Evolutionary conservation across 768 basidiomycete genomes (phyloP).

Genomic region (Cytidiella melzeri): DNA sequence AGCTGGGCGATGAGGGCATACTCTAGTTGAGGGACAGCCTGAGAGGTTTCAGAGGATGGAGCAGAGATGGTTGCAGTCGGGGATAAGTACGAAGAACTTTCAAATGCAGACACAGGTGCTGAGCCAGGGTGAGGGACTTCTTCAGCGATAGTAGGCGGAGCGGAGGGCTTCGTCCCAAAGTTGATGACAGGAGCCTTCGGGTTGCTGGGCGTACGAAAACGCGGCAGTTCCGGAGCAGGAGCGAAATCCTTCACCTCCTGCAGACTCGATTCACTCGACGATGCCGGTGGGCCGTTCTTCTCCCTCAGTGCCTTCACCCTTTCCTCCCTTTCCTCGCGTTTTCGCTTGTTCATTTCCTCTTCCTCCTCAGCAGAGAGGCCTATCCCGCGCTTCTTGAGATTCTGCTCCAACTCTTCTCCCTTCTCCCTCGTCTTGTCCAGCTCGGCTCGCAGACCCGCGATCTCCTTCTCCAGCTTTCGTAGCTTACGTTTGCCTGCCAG

Average conservation of each 20-base stretch:
- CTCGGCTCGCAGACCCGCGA: slow-evolving; percentile 65
- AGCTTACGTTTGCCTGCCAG: slow-evolving; percentile 62
- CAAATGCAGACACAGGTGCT: not conserved
- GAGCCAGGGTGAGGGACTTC: not conserved
- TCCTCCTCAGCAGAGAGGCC: slow-evolving; percentile 24
- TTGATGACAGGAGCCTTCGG: not conserved
- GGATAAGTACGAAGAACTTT: slow-evolving; percentile 7
- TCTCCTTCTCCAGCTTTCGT: slow-evolving; percentile 73
- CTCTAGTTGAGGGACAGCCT: slow-evolving; percentile 22
- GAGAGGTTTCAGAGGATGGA: slow-evolving; percentile 3
- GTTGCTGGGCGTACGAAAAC: not conserved
- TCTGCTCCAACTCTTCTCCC: slow-evolving; percentile 68
- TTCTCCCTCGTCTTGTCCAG: slow-evolving; percentile 69
- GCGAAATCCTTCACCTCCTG: slow-evolving; percentile 21
- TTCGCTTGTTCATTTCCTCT: slow-evolving; percentile 25
- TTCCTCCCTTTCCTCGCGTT: slow-evolving; percentile 41
- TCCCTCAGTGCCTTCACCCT: slow-evolving; percentile 48
- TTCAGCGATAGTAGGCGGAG: not conserved
- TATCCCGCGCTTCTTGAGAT: slow-evolving; percentile 34
- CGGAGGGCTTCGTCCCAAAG: not conserved
- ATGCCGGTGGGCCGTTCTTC: slow-evolving; percentile 4
- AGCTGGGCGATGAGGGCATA: slow-evolving; percentile 60
- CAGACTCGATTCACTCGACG: slow-evolving; percentile 4
- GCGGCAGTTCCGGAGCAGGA: slow-evolving; percentile 17
- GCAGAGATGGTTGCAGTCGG: slow-evolving; percentile 8